Evolutionary conservation across 805 yeast species (phyloP), one percentile per base, ranked within the genome.

Genomic region (Candida gorgasii): DNA sequence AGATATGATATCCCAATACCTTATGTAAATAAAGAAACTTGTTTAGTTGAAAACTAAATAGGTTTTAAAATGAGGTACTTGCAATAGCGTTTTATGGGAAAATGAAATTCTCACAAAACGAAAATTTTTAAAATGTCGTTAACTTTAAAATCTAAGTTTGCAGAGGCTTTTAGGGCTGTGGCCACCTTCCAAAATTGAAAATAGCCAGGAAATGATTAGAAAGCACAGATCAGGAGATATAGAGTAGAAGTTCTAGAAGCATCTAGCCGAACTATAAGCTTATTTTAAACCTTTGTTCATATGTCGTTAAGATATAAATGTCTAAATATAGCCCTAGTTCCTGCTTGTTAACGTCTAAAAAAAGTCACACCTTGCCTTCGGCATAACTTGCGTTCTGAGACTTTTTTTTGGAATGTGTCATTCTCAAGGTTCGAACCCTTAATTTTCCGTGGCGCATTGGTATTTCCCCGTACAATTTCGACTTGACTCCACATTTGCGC

Each of bases 1-100:
- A 34, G 37, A 34, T 34, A 13, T 7, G 23, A 14, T 34, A 34
- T 23, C 37, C 37, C 37, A 22, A 34, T 24, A 34, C 37, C 28
- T 34, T 22, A n/a, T 7, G 8, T 11, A 24, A 24, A 24, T 24
- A 20, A 24, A 11, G 28, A 24, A 24, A 11, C 28, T 23, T 20
- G 5, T 20, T 34, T 34, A 34, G 37, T 34, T 20, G 23, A 34
- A 34, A 34, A 28, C 23, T 22, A 34, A 23, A 24, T 13, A 34
- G 37, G 37, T 22, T 34, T 34, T 34, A 31, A 31, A 11, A 11
- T 31, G 35, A 17, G 35, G 35, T 31, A 31, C n/a, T 31, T 18
- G 18, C 12, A 11, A 17, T 31, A 31, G n/a, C 5, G 18, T 17
- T 31, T 31, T 12, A 8, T 7, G 28, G 14, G 15, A 34, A 27